Conservation (phyloP, 1,139 yeast species). For the Yamadazyma triangularis region DNA sequence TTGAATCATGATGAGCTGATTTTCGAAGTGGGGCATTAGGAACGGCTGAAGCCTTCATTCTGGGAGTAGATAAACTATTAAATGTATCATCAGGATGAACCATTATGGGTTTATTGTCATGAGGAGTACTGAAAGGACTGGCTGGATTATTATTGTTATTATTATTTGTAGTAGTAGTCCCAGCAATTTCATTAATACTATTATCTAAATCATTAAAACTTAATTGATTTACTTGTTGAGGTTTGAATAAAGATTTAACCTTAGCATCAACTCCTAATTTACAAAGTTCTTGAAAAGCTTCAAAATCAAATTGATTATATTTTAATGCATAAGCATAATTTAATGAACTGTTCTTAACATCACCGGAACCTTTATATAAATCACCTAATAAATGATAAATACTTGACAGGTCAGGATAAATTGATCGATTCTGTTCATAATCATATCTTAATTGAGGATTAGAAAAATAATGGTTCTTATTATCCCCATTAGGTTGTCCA, state of each 20-base stretch:
- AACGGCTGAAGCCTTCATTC: slow-evolving; percentile 33
- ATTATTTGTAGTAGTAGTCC: too few species aligned
- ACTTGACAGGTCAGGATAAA: slow-evolving; percentile 62
- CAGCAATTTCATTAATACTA: not conserved
- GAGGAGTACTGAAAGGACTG: slow-evolving; percentile 17
- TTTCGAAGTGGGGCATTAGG: slow-evolving; percentile 57
- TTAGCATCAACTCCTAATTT: slow-evolving; percentile 65
- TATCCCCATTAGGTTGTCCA: not conserved
- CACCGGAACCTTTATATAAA: slow-evolving; percentile 55
- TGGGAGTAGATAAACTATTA: slow-evolving; percentile 35
- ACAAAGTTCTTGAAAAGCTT: slow-evolving; percentile 76
- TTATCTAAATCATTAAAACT: not conserved
- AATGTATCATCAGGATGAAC: slow-evolving; percentile 25
- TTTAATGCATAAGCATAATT: slow-evolving; percentile 67
- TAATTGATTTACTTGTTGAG: not conserved
- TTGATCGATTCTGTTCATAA: slow-evolving; percentile 31
- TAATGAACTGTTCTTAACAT: slow-evolving; percentile 59
- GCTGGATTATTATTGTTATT: not conserved
- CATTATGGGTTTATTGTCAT: slow-evolving; percentile 5
- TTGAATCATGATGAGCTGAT: slow-evolving; percentile 21
- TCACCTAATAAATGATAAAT: slow-evolving; percentile 69
- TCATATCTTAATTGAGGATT: slow-evolving; percentile 16
- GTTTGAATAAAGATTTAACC: slow-evolving; percentile 51
- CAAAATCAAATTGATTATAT: slow-evolving; percentile 79
- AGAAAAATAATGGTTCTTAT: slow-evolving; percentile 4